phyloP scores from a whole-genome alignment of 2,329 filamentous ascomycete species.

The Hymenoscyphus fraxineus region DNA sequence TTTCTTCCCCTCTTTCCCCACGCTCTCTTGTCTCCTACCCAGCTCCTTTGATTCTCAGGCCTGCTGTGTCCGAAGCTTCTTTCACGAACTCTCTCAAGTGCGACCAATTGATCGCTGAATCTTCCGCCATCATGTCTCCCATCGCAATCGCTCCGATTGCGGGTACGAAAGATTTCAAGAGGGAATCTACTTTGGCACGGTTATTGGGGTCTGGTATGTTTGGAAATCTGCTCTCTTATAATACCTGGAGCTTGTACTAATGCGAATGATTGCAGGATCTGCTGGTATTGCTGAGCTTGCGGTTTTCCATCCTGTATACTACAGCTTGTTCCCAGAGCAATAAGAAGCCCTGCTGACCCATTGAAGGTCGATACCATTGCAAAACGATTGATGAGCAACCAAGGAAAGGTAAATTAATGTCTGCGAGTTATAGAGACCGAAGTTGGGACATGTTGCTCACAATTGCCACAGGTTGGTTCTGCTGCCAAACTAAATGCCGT shows the following conservation, averaged over 20 bases:
- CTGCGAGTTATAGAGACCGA: not conserved
- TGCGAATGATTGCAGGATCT: constrained; percentile 56
- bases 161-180: constrained; percentile 36
- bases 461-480: constrained; percentile 47
- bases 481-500: constrained; percentile 74
- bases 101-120: not conserved
- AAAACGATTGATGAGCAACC: constrained; percentile 99
- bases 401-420: constrained; percentile 56
- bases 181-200: constrained; percentile 84
- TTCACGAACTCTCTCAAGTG: not conserved
- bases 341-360: constrained; percentile 28
- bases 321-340: constrained; percentile 10
- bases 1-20: not conserved
- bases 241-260: not conserved
- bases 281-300: constrained; percentile 90
- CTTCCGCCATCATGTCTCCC: constrained; percentile 20
- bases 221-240: not conserved
- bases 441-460: not conserved
- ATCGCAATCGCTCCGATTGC: constrained; percentile 38
- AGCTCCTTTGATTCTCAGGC: not conserved
- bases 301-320: constrained; percentile 80
- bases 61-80: not conserved
- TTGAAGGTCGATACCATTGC: constrained; percentile 90
- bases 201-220: constrained; percentile 81
- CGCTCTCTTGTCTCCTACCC: not conserved